Percentiles rank a stretch among this genome's conserved stretches.
These are phyloP conservation scores for Pythium aristosporum DNA, from an alignment of 352 stramenopile species.

Conservation along the genomic window DNA sequence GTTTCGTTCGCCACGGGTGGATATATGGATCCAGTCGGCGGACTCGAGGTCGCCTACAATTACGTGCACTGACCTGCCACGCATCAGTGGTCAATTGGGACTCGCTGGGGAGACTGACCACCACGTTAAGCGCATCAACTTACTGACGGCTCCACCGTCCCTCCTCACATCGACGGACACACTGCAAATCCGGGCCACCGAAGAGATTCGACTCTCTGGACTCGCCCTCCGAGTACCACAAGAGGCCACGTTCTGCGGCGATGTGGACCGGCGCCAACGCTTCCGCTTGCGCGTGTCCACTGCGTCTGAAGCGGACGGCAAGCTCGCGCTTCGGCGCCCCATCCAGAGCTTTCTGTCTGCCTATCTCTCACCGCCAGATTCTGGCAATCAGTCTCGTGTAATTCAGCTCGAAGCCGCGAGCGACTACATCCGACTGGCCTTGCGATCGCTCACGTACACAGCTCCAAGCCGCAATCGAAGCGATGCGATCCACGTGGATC, in stretches of 20 bases:
- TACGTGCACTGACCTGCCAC: neutral
- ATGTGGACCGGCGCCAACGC: neutral
- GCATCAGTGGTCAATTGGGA: neutral
- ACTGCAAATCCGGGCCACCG: neutral
- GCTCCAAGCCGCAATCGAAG: neutral
- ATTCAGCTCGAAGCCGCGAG: constrained; percentile 5
- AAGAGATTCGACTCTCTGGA: neutral
- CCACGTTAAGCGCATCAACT: neutral
- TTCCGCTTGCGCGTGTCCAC: neutral
- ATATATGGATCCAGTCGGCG: neutral
- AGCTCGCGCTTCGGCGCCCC: neutral
- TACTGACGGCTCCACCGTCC: neutral
- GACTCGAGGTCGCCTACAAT: neutral
- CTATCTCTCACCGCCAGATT: neutral
- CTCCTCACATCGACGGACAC: neutral
- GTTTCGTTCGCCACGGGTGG: constrained; percentile 7
- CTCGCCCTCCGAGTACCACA: neutral
- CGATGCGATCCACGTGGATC: constrained; percentile 5
- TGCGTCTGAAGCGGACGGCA: neutral
- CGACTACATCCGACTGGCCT: constrained; percentile 4
- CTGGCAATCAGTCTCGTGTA: neutral
- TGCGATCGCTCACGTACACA: constrained; percentile 15
- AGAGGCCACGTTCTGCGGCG: neutral
- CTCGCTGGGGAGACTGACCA: neutral
- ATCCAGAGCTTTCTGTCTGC: constrained; percentile 2